phyloP scores from a whole-genome alignment of 495 filamentous ascomycete genomes.

The Aspergillus wentii region DNA sequence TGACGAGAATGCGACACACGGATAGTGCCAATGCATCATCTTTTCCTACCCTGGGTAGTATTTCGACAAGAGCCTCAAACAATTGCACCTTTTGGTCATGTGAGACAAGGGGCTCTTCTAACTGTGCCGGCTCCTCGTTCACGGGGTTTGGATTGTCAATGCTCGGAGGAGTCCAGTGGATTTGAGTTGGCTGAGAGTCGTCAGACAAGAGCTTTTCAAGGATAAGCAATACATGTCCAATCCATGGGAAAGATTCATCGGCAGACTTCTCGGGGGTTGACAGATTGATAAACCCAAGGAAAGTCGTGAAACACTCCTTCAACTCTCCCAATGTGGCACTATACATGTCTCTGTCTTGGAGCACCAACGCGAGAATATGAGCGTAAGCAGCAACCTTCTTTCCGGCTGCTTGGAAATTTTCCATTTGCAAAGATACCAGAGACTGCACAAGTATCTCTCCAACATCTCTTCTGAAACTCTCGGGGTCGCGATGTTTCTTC shows the following conservation, averaged over 20 bases:
- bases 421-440: slow-evolving; percentile 73
- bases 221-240: slow-evolving; percentile 83
- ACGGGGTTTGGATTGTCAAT: slow-evolving; percentile 42
- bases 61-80: slow-evolving; percentile 69
- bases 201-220: slow-evolving; percentile 86
- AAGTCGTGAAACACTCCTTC: slow-evolving; percentile 68
- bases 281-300: slow-evolving; percentile 77
- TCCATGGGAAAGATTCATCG: slow-evolving; percentile 83
- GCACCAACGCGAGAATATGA: slow-evolving; percentile 82
- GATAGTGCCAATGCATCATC: slow-evolving; percentile 82
- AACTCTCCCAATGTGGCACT: slow-evolving; percentile 67
- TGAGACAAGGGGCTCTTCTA: slow-evolving; percentile 60
- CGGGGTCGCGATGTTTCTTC: slow-evolving; percentile 60
- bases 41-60: slow-evolving; percentile 81
- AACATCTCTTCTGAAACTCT: slow-evolving; percentile 64
- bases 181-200: slow-evolving; percentile 72
- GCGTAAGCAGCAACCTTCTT: slow-evolving; percentile 91
- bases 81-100: slow-evolving; percentile 61
- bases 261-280: slow-evolving; percentile 48
- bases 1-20: slow-evolving; percentile 78
- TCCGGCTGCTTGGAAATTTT: slow-evolving; percentile 62
- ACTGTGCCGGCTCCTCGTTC: slow-evolving; percentile 48
- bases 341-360: slow-evolving; percentile 81
- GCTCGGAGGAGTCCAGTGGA: slow-evolving; percentile 64
- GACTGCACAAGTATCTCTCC: slow-evolving; percentile 80